These are phyloP conservation scores for Paramyrothecium roridum DNA, from an alignment of 2,329 filamentous ascomycete species.

Conservation along the genomic window DNA sequence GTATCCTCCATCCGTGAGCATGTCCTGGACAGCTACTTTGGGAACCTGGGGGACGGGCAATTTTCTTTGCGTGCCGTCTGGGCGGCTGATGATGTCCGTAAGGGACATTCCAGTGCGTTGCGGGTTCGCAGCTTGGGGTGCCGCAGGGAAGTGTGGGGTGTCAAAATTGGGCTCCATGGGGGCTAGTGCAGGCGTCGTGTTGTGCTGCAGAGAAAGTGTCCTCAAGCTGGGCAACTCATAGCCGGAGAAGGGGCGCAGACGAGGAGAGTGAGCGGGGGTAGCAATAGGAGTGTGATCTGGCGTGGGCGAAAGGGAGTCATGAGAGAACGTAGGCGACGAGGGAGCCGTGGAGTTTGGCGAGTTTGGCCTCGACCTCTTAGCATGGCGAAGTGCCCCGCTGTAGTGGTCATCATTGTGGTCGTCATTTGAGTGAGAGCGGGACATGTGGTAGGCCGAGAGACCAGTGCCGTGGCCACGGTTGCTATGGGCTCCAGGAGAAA, in stretches of 20 bases:
- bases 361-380: conserved; percentile 88
- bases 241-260: conserved; percentile 76
- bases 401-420: conserved; percentile 77
- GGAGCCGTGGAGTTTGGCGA: conserved; percentile 95
- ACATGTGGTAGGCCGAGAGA: conserved; percentile 90
- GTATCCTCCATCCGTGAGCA: conserved; percentile 67
- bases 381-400: conserved; percentile 61
- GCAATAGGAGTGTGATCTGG: conserved; percentile 98
- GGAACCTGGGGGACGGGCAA: conserved; percentile 88
- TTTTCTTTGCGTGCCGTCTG: conserved; percentile 85
- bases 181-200: conserved; percentile 53
- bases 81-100: conserved; percentile 86
- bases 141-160: conserved; percentile 35
- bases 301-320: conserved; percentile 91
- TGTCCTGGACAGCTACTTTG: conserved; percentile 82
- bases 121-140: conserved; percentile 49
- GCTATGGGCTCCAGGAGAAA: conserved; percentile 42
- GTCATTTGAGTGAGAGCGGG: conserved; percentile 78
- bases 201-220: conserved; percentile 51
- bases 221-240: conserved; percentile 83
- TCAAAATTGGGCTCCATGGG: conserved; percentile 58
- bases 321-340: conserved; percentile 93
- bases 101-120: conserved; percentile 71
- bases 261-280: conserved; percentile 91
- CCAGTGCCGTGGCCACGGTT: conserved; percentile 67